Evolutionary conservation across 2,329 filamentous ascomycete species (phyloP), one percentile per base, ranked within the genome.

Genomic region (Paracoccidioides brasiliensis): DNA sequence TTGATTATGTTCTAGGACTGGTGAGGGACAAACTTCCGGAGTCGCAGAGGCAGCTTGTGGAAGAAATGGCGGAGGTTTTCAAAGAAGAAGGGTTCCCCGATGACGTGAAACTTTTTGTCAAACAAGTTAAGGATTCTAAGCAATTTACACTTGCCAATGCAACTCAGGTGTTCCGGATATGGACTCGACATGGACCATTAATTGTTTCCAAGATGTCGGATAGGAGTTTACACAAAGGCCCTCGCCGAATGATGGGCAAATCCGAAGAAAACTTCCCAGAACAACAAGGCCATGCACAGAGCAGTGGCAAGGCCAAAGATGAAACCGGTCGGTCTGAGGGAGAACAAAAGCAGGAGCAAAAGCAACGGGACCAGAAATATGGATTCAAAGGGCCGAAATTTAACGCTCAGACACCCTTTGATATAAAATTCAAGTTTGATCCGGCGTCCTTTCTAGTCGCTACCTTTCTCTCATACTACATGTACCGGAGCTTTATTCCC

Each of bases 81-180:
- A 81, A 83, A 71, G 76, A 77, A 58, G 77, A 83, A 44, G 89
- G 89, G 8, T 80, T 89, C 14, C 87, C 88, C 0, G 64, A 72
- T 28, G 87, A 89, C 65, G 71, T 89, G 15, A 78, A 80, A 55
- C 78, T 84, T 60, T 77, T 85, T 53, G 78, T 84, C 69, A 76
- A 81, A 52, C 76, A 77, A 60, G 72, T 74, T 64, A 72, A 67
- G 68, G 77, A 74, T 32, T 59, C 74, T 37, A 70, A 75, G 60
- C 68, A 70, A 55, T 64, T 78, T 37, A 75, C 77, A 41, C 64
- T 81, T 57, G 77, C 78, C 62, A 78, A 77, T 9, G 80, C 81
- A 15, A 80, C 85, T 43, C 83, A 82, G 66, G 69, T 84, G 55
- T 76, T 80, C 62, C 74, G 77, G 35, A 70, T 84, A 58, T 75